phyloP scores from a whole-genome alignment of 441 rosid species.

The Erodium texanum region DNA sequence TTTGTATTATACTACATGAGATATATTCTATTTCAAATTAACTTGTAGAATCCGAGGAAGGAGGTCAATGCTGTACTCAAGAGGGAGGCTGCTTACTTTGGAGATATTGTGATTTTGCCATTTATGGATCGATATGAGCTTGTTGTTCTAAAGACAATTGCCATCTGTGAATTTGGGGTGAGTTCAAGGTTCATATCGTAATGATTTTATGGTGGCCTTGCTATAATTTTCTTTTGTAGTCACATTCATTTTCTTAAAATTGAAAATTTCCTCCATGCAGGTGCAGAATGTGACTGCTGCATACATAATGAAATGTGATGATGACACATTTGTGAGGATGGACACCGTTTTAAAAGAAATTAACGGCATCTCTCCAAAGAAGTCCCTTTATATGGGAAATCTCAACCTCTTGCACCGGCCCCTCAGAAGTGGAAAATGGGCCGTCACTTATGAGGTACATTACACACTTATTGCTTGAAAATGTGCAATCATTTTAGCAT shows the following conservation, averaged over 20 bases:
- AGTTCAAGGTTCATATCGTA: conserved; percentile 19
- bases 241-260: conserved; percentile 15
- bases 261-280: conserved; percentile 32
- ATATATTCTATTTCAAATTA: conserved; percentile 1
- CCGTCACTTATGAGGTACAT: conserved; percentile 83
- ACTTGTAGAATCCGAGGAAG: conserved; percentile 67
- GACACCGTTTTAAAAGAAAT: conserved; percentile 74
- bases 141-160: conserved; percentile 88
- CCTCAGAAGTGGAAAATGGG: conserved; percentile 85
- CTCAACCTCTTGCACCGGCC: conserved; percentile 95
- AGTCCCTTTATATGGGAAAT: conserved; percentile 88
- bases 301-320: conserved; percentile 91
- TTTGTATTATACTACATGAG: conserved; percentile 5
- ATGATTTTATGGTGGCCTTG: conserved; percentile 2
- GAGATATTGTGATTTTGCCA: conserved; percentile 79
- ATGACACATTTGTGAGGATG: conserved; percentile 80
- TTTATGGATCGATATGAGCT: conserved; percentile 97
- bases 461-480: background rate
- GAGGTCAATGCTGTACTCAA: conserved; percentile 84
- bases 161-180: conserved; percentile 97
- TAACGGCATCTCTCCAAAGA: conserved; percentile 41
- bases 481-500: background rate
- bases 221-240: background rate
- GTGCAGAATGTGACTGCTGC: conserved; percentile 76
- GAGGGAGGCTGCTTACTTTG: conserved; percentile 86